Evolutionary conservation across 192 early-diverging fungal genomes (phyloP).

Genomic region (Linnemannia exigua): DNA sequence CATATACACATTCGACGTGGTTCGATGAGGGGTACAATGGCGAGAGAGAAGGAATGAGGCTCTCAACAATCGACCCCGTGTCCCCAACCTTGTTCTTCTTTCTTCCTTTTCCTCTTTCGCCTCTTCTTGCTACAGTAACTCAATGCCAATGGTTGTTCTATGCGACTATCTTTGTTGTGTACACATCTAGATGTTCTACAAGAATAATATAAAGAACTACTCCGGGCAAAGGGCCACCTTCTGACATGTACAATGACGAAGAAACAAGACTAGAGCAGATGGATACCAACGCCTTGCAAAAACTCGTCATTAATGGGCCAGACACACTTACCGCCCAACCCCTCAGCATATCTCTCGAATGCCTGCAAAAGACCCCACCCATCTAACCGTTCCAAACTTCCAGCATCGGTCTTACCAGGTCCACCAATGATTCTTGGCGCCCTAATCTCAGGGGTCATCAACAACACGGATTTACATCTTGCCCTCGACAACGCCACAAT

Average conservation of each 20-base stretch:
- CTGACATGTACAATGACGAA: background rate
- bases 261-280: background rate
- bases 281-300: slow-evolving; percentile 11
- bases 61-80: slow-evolving; percentile 10
- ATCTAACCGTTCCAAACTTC: slow-evolving; percentile 26
- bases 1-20: background rate
- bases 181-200: background rate
- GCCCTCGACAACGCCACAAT: slow-evolving; percentile 63
- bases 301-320: slow-evolving; percentile 33
- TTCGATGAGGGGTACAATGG: background rate
- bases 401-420: slow-evolving; percentile 17
- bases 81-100: slow-evolving; percentile 3
- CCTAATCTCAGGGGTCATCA: slow-evolving; percentile 46
- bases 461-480: slow-evolving; percentile 54
- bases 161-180: background rate
- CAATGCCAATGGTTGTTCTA: background rate
- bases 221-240: background rate
- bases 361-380: slow-evolving; percentile 46
- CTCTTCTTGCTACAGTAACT: background rate
- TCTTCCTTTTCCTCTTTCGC: background rate
- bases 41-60: background rate
- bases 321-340: slow-evolving; percentile 24
- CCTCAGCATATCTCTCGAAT: slow-evolving; percentile 32
- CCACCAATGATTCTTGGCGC: slow-evolving; percentile 41
- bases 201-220: background rate